Evolutionary conservation across 768 basidiomycete species (phyloP), one percentile per base, ranked within the genome.

Genomic region (Lactarius evosmus): DNA sequence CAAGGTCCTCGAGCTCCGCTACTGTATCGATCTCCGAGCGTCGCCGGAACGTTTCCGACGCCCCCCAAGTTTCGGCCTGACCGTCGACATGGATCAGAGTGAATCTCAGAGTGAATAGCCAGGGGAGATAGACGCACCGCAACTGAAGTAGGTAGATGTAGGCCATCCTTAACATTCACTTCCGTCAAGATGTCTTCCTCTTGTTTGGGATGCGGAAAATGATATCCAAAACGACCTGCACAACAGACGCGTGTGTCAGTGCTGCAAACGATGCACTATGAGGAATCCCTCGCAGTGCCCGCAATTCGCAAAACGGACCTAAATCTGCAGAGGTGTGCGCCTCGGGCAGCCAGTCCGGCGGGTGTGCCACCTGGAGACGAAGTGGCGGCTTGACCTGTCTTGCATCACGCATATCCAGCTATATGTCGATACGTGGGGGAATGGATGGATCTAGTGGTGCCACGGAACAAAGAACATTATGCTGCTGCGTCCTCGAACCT

Each of bases 101-200:
- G 29, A 59, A 30, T 17, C 65, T 11, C 27, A n/a, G 41, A 19
- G 22, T 12, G 2, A 41, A 16, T 58, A 51, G 25, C 8, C 32
- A 17, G 22, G 49, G 12, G 2, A 17, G 32, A 14, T 12, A n/a
- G 34, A 74, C 85, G 67, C 70, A 91, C 91, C 36, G 81, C 77
- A 49, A 92, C 85, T 32, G 83, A 78, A 16, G 78, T 76, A 6
- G 74, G 71, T 29, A 87, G 75, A 14, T 75, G 70, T 65, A 87
- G 86, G 0, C 92, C 92, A 71, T 80, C 80, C 75, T 85, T 85
- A 36, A 93, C 79, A 67, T 85, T 87, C 0, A 71, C 66, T 49
- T 85, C 82, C 0, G 88, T 85, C 49, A 94, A 75, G 2, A 83
- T 70, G 69, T 92, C 91, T 72, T 93, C 91, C 60, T 88, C 85